Evolutionary conservation across 176 grass and related monocot species (phyloP), one percentile per base, ranked within the genome.

Genomic region (Rhynchospora breviuscula): DNA sequence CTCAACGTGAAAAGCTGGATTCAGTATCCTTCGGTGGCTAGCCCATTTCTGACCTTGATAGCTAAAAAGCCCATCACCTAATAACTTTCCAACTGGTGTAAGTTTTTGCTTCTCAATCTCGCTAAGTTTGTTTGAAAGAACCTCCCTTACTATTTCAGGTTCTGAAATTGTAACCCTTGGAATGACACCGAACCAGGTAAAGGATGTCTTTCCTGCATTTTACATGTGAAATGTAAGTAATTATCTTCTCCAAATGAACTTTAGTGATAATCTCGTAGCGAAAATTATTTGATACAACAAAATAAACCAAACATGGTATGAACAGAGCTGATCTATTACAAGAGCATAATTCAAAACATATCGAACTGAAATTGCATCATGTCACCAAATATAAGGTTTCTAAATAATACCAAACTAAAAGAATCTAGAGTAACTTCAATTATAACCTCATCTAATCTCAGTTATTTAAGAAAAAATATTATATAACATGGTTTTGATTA

Each of bases 1-100:
- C 78, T 91, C 91, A 53, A 88, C 68, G 67, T 93, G 88, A 69
- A 97, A 97, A 62, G 91, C 89, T 1, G 94, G 91, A n/a, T 62
- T 62, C 14, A 67, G 79, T 18, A 94, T 26, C 79, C 61, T 59
- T 11, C 25, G 62, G 8, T 83, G 84, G 53, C 71, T 65, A 9
- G 85, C 73, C 59, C 79, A 73, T 86, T 87, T 77, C 35, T 59
- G 63, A 23, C 82, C 53, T 84, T 79, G 49, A 54, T 64, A 57
- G 67, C 31, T 88, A 63, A 88, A 82, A 77, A 79, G 72, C 14
- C 53, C 74, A 73, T 83, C 47, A 44, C 79, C 73, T 83, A 63
- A 23, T 78, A 85, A 26, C 45, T 79, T 71, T 35, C 74, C 58
- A 26, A 78, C 22, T 47, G 35, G 8, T 2, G 10, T 85, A 22